A percentile compares a stretch with the other conserved stretches of the same genome.
Conservation (phyloP, 2,329 filamentous ascomycete genomes). For the Colletotrichum cordylinicola region DNA sequence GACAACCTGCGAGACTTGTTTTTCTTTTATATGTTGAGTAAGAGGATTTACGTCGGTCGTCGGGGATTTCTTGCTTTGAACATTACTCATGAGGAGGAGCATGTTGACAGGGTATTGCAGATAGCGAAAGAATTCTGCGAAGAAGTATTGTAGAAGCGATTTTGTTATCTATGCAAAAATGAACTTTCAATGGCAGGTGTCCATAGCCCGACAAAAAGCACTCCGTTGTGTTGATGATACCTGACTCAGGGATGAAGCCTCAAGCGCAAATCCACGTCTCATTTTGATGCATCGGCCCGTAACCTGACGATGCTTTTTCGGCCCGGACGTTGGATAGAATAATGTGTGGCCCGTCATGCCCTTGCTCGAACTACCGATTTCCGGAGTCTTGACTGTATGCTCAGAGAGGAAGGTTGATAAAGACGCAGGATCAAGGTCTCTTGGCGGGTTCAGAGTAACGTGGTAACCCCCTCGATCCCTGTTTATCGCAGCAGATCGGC, state of each 20-base stretch:
- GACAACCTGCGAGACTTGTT: constrained; percentile 2
- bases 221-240: fast-evolving
- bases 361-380: neutral
- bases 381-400: neutral
- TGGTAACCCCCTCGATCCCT: constrained; percentile 1
- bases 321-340: neutral
- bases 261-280: neutral
- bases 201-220: neutral
- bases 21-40: constrained; percentile 17
- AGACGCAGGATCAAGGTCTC: neutral
- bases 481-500: constrained; percentile 9
- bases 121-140: neutral
- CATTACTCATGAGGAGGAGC: constrained; percentile 16
- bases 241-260: neutral
- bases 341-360: neutral
- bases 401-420: constrained; percentile 23
- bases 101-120: neutral
- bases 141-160: neutral
- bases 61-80: constrained; percentile 21
- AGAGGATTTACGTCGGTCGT: constrained; percentile 14
- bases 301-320: neutral
- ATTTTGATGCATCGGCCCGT: neutral
- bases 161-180: fast-evolving
- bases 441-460: constrained; percentile 7
- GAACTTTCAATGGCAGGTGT: neutral